phyloP scores from a whole-genome alignment of 352 stramenopile species.

The Pythium dissimile region DNA sequence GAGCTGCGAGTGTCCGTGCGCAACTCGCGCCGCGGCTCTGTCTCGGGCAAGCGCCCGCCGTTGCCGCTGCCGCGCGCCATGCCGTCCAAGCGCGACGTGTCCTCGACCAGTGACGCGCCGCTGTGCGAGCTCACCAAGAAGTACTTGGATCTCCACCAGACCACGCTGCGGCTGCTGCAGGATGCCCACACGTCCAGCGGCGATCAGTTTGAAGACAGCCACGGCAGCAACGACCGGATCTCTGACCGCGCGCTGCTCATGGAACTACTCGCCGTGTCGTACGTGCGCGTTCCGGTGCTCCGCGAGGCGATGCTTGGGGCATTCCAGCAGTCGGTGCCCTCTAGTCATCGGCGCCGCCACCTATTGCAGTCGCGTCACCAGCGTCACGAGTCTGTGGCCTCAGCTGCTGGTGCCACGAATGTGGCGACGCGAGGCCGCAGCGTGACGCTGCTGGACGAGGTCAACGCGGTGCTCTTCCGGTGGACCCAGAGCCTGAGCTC shows the following conservation, averaged over 20 bases:
- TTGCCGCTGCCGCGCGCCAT: constrained; percentile 10
- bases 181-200: constrained; percentile 30
- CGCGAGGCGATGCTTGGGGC: constrained; percentile 46
- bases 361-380: constrained; percentile 8
- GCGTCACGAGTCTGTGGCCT: neutral
- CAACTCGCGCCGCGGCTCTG: constrained; percentile 27
- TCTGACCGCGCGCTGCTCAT: constrained; percentile 25
- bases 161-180: constrained; percentile 46
- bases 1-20: constrained; percentile 14
- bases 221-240: neutral
- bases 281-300: constrained; percentile 51
- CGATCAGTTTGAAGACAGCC: constrained; percentile 17
- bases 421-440: constrained; percentile 20
- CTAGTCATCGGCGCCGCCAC: constrained; percentile 2
- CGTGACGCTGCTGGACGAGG: constrained; percentile 36
- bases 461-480: constrained; percentile 48
- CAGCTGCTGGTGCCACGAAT: neutral
- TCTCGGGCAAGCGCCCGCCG: neutral
- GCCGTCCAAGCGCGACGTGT: constrained; percentile 20
- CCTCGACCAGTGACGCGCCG: constrained; percentile 17
- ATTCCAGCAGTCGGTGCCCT: constrained; percentile 31
- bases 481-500: constrained; percentile 48
- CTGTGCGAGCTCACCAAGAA: constrained; percentile 50
- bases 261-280: constrained; percentile 48
- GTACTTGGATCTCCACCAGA: constrained; percentile 61